Percentiles rank a stretch among this genome's conserved stretches.
phyloP scores from a whole-genome alignment of 2,329 filamentous ascomycete species.

The Monilinia vaccinii-corymbosi region DNA sequence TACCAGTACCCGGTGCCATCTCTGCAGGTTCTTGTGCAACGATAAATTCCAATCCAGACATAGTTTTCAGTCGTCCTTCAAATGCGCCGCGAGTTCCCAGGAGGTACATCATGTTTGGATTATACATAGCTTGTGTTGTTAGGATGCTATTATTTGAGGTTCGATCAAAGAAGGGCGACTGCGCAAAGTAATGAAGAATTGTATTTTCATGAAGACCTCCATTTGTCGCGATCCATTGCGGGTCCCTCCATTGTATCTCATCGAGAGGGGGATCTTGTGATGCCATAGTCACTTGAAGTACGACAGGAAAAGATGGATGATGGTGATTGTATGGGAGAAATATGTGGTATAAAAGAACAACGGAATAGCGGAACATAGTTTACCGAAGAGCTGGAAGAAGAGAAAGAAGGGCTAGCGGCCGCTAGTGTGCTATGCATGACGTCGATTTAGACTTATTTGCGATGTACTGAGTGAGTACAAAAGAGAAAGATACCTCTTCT shows the following conservation, averaged over 20 bases:
- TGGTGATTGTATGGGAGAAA: neutral
- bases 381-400: neutral
- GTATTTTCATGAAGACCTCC: constrained; percentile 54
- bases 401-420: neutral
- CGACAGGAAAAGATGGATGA: neutral
- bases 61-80: constrained; percentile 51
- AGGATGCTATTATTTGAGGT: constrained; percentile 60
- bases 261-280: constrained; percentile 48
- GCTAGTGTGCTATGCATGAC: neutral
- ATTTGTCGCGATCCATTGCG: constrained; percentile 39
- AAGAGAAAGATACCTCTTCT: no score
- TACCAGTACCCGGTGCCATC: constrained; percentile 49
- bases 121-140: constrained; percentile 52
- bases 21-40: constrained; percentile 57
- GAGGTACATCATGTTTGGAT: constrained; percentile 46
- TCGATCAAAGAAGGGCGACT: constrained; percentile 58
- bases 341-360: neutral
- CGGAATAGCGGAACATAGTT: neutral
- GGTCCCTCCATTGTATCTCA: constrained; percentile 58
- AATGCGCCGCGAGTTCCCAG: constrained; percentile 55
- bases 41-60: constrained; percentile 59
- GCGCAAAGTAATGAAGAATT: constrained; percentile 57
- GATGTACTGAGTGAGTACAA: no score
- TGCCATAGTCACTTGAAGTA: constrained; percentile 31
- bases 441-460: neutral